A percentile compares a stretch with the other conserved stretches of the same genome.
phyloP scores from a whole-genome alignment of 345 rosid species.

The Dimocarpus longan region DNA sequence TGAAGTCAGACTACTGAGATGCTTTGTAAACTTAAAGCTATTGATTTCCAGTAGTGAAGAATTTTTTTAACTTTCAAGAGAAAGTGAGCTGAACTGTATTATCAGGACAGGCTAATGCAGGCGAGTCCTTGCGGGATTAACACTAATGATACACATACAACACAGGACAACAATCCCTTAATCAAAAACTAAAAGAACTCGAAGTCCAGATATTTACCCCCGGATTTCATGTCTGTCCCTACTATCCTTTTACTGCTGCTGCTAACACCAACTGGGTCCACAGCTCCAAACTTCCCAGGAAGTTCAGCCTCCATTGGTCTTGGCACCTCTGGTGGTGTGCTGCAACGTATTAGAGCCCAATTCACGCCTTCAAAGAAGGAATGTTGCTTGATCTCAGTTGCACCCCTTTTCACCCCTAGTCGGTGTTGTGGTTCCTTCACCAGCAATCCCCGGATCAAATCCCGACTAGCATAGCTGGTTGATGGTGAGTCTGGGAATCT shows the following conservation, averaged over 20 bases:
- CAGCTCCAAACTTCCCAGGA: constrained; percentile 61
- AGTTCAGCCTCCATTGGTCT: constrained; percentile 70
- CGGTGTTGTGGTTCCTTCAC: constrained; percentile 94
- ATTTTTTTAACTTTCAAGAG: background rate
- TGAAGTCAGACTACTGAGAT: background rate
- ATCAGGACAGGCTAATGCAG: constrained; percentile 15
- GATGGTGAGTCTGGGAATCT: constrained; percentile 90
- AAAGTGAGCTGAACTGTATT: constrained; percentile 9
- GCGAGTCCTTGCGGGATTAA: constrained; percentile 24
- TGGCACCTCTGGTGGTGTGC: constrained; percentile 97
- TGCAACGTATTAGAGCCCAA: constrained; percentile 96
- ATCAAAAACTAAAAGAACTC: constrained; percentile 72
- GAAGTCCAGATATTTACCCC: constrained; percentile 92
- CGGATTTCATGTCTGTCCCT: constrained; percentile 70
- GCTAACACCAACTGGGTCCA: constrained; percentile 67
- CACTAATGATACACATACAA: constrained; percentile 28
- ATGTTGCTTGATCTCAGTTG: constrained; percentile 97
- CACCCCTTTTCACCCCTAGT: constrained; percentile 94
- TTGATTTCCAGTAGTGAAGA: constrained; percentile 14
- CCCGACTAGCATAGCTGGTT: constrained; percentile 83
- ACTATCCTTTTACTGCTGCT: constrained; percentile 72
- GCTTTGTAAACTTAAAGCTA: constrained; percentile 10
- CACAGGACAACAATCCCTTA: constrained; percentile 28
- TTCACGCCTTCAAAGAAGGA: constrained; percentile 96
- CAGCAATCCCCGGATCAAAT: constrained; percentile 76